Evolutionary conservation across 169 alveolate genomes (phyloP).

Genomic region (Plasmodium knowlesi): DNA sequence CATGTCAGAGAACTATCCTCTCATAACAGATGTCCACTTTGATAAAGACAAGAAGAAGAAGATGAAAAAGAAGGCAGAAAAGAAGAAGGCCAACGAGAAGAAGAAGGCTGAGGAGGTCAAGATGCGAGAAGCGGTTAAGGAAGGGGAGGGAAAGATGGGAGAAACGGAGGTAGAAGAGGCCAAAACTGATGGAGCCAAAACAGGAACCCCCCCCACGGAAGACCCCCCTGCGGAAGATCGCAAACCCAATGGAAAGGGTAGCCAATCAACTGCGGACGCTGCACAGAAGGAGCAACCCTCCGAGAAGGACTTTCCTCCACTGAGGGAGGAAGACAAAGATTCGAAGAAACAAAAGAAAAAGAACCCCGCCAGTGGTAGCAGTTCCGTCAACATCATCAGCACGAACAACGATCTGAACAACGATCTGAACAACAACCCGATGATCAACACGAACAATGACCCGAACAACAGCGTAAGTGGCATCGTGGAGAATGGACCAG

Average conservation of each 20-base stretch:
- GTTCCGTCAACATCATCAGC: neutral
- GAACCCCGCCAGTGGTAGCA: neutral
- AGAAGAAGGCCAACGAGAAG: constrained; percentile 11
- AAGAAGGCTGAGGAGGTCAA: neutral
- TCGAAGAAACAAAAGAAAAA: constrained; percentile 22
- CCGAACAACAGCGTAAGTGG: neutral
- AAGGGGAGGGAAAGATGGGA: neutral
- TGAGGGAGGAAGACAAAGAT: neutral
- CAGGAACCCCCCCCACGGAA: neutral
- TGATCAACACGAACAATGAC: too few relatives aligned
- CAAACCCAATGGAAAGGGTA: neutral
- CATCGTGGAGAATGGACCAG: neutral
- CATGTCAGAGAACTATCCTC: constrained; percentile 47
- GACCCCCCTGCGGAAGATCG: neutral
- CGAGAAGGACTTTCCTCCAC: neutral
- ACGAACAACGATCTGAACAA: neutral
- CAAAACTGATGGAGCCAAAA: neutral
- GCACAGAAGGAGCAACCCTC: neutral
- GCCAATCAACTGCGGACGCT: neutral
- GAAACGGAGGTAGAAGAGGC: neutral
- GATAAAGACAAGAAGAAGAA: constrained; percentile 55
- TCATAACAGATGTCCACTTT: constrained; percentile 16
- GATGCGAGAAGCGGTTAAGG: neutral
- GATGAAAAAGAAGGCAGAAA: constrained; percentile 25
- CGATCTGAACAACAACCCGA: too few relatives aligned